phyloP scores from a whole-genome alignment of 257 asterid species.

The Cynanchum wilfordii region DNA sequence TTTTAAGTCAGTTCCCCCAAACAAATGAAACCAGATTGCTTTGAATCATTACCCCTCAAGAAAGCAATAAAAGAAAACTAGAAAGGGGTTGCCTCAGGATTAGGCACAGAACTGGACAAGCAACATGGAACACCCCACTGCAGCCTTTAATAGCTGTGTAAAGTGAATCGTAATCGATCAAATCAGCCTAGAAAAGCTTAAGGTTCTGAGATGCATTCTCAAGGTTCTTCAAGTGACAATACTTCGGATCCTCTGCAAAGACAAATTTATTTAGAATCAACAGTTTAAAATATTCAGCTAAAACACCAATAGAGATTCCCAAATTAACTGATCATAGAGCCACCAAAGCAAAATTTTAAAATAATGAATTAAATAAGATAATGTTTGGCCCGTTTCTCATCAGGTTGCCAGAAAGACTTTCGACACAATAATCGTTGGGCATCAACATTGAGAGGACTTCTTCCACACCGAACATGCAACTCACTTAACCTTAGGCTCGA shows the following conservation, averaged over 20 bases:
- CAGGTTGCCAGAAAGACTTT: no score
- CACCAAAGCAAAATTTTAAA: background rate
- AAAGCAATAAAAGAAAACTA: background rate
- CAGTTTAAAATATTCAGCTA: background rate
- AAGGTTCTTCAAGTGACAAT: constrained; percentile 51
- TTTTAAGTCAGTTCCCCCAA: background rate
- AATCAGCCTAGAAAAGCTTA: constrained; percentile 57
- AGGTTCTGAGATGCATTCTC: constrained; percentile 52
- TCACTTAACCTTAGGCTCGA: no score
- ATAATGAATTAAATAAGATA: no score
- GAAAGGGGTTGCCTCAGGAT: constrained; percentile 53
- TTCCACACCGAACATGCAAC: no score
- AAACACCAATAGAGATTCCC: background rate
- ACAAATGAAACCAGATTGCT: background rate
- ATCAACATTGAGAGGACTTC: no score
- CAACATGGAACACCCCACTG: constrained; percentile 75
- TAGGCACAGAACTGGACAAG: constrained; percentile 62
- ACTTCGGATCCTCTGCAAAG: constrained; percentile 47
- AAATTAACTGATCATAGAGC: background rate
- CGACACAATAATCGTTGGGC: no score
- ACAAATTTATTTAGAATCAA: background rate
- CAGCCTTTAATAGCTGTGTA: constrained; percentile 63
- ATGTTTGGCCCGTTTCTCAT: no score
- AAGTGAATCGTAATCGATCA: constrained; percentile 61
- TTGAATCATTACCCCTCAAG: background rate